A percentile compares a stretch with the other conserved stretches of the same genome.
phyloP scores from a whole-genome alignment of 2,329 filamentous ascomycete species.

The Mariannaea elegans region DNA sequence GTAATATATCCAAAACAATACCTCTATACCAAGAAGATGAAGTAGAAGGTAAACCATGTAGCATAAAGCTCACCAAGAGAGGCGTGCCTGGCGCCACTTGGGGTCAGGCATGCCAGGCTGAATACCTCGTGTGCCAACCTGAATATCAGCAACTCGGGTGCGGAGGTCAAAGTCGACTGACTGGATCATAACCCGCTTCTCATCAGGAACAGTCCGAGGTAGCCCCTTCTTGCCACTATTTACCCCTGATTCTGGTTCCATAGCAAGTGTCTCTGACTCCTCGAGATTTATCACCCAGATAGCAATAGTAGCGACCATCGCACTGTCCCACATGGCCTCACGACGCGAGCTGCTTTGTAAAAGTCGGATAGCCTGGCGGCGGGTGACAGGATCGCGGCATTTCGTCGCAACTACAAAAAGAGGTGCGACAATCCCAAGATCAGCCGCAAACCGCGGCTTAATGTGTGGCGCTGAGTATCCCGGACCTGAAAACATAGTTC shows the following conservation, averaged over 20 bases:
- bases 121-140: slow-evolving; percentile 64
- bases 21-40: background rate
- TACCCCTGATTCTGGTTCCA: slow-evolving; percentile 22
- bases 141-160: slow-evolving; percentile 57
- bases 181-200: slow-evolving; percentile 64
- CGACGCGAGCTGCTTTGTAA: slow-evolving; percentile 67
- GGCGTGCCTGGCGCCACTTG: slow-evolving; percentile 55
- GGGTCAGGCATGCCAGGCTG: slow-evolving; percentile 56
- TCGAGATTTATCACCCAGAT: slow-evolving; percentile 65
- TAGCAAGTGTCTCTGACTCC: slow-evolving; percentile 53
- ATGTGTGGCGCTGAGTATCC: slow-evolving; percentile 60
- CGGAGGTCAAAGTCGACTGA: slow-evolving; percentile 66
- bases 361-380: slow-evolving; percentile 69
- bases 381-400: slow-evolving; percentile 65
- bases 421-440: slow-evolving; percentile 70
- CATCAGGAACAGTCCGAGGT: slow-evolving; percentile 54
- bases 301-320: slow-evolving; percentile 63
- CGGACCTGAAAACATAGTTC: slow-evolving; percentile 50
- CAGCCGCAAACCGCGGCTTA: slow-evolving; percentile 70
- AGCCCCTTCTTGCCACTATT: slow-evolving; percentile 22
- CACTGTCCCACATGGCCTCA: slow-evolving; percentile 76
- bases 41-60: background rate
- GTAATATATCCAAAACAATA: background rate
- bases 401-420: slow-evolving; percentile 74
- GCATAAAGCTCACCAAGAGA: slow-evolving; percentile 55